Evolutionary conservation across 768 basidiomycete species (phyloP).

Genomic region (Pleurotus ostreatus): DNA sequence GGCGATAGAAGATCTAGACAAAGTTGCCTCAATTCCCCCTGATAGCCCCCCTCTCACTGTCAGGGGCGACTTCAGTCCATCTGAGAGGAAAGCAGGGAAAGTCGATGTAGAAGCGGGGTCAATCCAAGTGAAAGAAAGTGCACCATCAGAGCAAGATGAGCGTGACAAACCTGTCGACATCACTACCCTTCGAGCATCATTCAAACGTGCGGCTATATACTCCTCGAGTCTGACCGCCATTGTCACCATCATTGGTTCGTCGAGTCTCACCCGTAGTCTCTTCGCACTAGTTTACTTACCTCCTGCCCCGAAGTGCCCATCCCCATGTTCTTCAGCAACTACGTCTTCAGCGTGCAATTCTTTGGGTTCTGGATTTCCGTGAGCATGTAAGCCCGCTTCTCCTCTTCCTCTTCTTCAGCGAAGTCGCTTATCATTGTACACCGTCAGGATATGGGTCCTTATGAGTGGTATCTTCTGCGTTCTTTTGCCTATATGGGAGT

Average conservation of each 20-base stretch:
- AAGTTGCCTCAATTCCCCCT: background rate
- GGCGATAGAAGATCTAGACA: constrained; percentile 27
- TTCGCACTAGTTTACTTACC: background rate
- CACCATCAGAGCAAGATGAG: background rate
- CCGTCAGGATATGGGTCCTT: constrained; percentile 28
- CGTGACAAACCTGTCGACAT: constrained; percentile 7
- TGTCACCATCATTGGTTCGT: constrained; percentile 29
- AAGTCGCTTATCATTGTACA: constrained; percentile 4
- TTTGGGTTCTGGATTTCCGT: constrained; percentile 34
- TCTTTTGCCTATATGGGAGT: constrained; percentile 33
- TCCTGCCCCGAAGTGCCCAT: constrained; percentile 24
- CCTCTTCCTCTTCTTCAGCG: background rate
- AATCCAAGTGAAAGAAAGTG: background rate
- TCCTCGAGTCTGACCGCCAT: constrained; percentile 27
- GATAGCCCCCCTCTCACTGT: background rate
- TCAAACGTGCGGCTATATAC: constrained; percentile 28
- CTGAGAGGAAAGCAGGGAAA: constrained; percentile 15
- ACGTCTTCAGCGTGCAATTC: constrained; percentile 30
- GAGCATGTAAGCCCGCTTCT: constrained; percentile 24
- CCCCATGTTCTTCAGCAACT: constrained; percentile 35
- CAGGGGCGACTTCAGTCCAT: background rate
- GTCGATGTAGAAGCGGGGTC: background rate
- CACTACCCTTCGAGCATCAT: constrained; percentile 21
- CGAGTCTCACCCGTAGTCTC: background rate
- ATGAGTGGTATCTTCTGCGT: constrained; percentile 32